phyloP scores from a whole-genome alignment of 2,329 filamentous ascomycete genomes.

The Talaromyces rugulosus region DNA sequence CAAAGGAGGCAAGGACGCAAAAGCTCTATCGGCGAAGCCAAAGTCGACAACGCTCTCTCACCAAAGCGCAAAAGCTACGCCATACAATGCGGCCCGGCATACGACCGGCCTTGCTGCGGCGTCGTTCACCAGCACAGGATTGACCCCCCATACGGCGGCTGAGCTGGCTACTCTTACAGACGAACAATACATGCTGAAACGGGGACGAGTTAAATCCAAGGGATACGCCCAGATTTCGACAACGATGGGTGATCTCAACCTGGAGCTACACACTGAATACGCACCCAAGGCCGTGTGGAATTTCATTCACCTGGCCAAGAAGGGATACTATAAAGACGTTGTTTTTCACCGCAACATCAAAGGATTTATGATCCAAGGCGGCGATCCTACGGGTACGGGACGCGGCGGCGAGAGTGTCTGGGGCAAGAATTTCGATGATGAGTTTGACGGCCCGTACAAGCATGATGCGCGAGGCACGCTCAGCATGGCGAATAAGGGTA shows the following conservation, averaged over 20 bases:
- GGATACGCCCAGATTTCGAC: slow-evolving; percentile 91
- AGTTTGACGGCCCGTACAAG: slow-evolving; percentile 83
- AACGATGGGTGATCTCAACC: slow-evolving; percentile 74
- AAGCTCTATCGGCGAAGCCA: neutral
- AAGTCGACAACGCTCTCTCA: slow-evolving; percentile 15
- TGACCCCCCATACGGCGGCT: slow-evolving; percentile 86
- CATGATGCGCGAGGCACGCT: slow-evolving; percentile 76
- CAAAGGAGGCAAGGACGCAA: slow-evolving; percentile 13
- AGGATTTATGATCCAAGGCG: slow-evolving; percentile 97
- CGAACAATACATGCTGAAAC: slow-evolving; percentile 95
- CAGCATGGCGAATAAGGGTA: slow-evolving; percentile 98
- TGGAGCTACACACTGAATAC: slow-evolving; percentile 86
- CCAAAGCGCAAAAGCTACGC: slow-evolving; percentile 37
- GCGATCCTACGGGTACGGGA: slow-evolving; percentile 88
- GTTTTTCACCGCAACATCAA: slow-evolving; percentile 90
- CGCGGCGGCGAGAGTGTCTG: slow-evolving; percentile 86
- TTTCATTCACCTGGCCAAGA: slow-evolving; percentile 81
- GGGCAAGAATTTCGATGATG: slow-evolving; percentile 91
- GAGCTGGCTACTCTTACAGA: slow-evolving; percentile 83
- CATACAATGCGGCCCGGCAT: slow-evolving; percentile 83
- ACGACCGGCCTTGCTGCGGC: slow-evolving; percentile 89
- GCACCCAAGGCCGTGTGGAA: slow-evolving; percentile 96
- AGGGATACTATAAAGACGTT: slow-evolving; percentile 82
- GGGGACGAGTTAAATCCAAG: slow-evolving; percentile 80
- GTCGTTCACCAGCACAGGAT: slow-evolving; percentile 89